A percentile compares a stretch with the other conserved stretches of the same genome.
Conservation (phyloP, 805 yeast species). For the Suhomyces sp. region DNA sequence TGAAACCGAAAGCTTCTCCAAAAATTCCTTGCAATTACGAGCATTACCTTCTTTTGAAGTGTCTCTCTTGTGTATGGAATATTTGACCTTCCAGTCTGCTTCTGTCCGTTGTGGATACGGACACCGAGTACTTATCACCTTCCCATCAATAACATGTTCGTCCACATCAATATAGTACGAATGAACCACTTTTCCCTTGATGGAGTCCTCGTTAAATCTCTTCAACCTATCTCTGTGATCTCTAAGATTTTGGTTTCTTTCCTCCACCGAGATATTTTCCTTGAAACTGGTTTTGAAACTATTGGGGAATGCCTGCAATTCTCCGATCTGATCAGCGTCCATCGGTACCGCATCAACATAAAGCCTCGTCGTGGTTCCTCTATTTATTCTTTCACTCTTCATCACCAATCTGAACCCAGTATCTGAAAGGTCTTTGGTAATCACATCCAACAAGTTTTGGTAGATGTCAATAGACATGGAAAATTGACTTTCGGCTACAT, state of each 20-base stretch:
- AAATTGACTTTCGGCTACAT: constrained; percentile 69
- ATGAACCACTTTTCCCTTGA: constrained; percentile 17
- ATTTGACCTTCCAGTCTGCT: constrained; percentile 23
- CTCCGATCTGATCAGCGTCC: constrained; percentile 16
- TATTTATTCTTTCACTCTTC: constrained; percentile 13
- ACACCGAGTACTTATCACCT: constrained; percentile 10
- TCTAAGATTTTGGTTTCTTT: constrained; percentile 22
- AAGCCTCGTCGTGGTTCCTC: constrained; percentile 12
- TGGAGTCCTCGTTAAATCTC: constrained; percentile 22
- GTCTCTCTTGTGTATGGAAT: constrained; percentile 11
- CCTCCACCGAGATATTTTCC: constrained; percentile 22
- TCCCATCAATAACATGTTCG: constrained; percentile 18
- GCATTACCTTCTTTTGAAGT: constrained; percentile 1
- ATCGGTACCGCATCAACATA: constrained; percentile 34
- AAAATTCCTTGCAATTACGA: constrained; percentile 6
- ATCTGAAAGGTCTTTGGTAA: constrained; percentile 26
- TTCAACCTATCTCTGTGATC: constrained; percentile 25
- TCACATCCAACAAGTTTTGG: constrained; percentile 28
- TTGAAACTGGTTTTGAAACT: constrained; percentile 33
- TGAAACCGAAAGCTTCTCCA: constrained; percentile 9
- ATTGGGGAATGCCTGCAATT: constrained; percentile 25
- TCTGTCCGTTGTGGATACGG: constrained; percentile 25
- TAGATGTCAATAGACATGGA: constrained; percentile 32
- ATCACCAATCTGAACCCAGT: constrained; percentile 31
- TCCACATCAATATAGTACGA: constrained; percentile 23